A percentile compares a stretch with the other conserved stretches of the same genome.
phyloP scores from a whole-genome alignment of 768 basidiomycete genomes.

The Neoboletus brunneissimus region DNA sequence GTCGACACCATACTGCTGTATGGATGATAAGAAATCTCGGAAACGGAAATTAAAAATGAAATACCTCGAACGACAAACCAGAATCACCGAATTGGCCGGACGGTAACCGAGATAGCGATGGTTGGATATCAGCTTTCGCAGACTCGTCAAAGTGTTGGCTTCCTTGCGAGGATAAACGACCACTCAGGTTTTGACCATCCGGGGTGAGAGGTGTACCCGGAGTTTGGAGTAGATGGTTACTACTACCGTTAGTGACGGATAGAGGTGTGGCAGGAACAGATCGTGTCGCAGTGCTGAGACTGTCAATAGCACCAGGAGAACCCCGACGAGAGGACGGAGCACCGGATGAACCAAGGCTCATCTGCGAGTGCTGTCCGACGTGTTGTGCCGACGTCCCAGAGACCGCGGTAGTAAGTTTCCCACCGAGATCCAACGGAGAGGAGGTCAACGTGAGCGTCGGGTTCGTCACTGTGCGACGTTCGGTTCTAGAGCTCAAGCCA shows the following conservation, averaged over 20 bases:
- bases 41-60: constrained; percentile 17
- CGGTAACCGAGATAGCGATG: constrained; percentile 68
- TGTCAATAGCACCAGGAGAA: constrained; percentile 64
- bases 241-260: constrained; percentile 45
- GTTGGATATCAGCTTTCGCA: constrained; percentile 57
- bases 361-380: constrained; percentile 58
- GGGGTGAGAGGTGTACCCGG: constrained; percentile 62
- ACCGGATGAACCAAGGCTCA: constrained; percentile 30
- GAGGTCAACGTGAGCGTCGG: constrained; percentile 65
- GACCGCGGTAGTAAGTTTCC: constrained; percentile 43
- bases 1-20: constrained; percentile 57
- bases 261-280: constrained; percentile 85
- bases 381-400: constrained; percentile 67
- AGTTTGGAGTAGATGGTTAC: constrained; percentile 55
- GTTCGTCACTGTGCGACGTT: constrained; percentile 73
- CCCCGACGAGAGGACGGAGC: constrained; percentile 64
- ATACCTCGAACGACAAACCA: constrained; percentile 56
- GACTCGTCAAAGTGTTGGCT: constrained; percentile 48
- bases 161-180: constrained; percentile 54
- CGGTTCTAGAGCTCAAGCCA: constrained; percentile 48
- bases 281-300: constrained; percentile 58
- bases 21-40: constrained; percentile 7
- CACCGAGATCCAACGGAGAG: constrained; percentile 48
- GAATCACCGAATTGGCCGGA: constrained; percentile 56
- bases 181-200: constrained; percentile 57